Evolutionary conservation across 805 yeast species (phyloP), one percentile per base, ranked within the genome.

Genomic region (Torulaspora delbrueckii): DNA sequence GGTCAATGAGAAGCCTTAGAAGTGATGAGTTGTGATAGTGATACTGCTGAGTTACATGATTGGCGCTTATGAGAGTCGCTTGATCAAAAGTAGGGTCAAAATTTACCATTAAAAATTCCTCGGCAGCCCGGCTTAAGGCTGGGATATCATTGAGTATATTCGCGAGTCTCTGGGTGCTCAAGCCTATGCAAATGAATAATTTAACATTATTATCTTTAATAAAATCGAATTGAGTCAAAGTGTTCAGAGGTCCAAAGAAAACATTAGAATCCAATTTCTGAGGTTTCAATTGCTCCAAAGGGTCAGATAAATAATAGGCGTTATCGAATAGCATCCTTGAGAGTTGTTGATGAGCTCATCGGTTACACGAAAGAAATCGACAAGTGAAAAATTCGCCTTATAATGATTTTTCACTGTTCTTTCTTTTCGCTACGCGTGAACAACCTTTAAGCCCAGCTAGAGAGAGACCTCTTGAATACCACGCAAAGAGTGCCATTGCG

Each of bases 171-270:
- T 58, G 59, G 1, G 68, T 60, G 6, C 71, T 65, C 16, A 71
- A 45, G 22, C 60, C 62, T 1, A 69, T 51, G 14, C 70, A 67
- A 23, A 71, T 57, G 39, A 71, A 60, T 45, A 64, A 66, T 44
- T 59, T 65, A 49, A 76, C 69, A 48, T 72, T 71, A 45, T 71
- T 61, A n/a, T 58, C 53, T 14, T 48, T 43, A 8, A 76, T 52
- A 42, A 72, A 69, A 7, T 61, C 64, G 7, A 55, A 52, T 53
- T 73, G 71, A 1, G 69, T 62, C n/a, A 73, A 56, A 1, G 71
- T 64, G 40, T 72, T 63, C 44, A 73, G 51, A 1, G 80, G 77
- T 1, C 81, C 80, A 25, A 76, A 62, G 65, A 71, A 74, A 2
- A 75, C 57, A 37, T 67, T 60, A 14, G 67, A 66, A 8, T 69